A percentile compares a stretch with the other conserved stretches of the same genome.
Conservation (phyloP, 2,329 filamentous ascomycete species). For the Colletotrichum camelliae region DNA sequence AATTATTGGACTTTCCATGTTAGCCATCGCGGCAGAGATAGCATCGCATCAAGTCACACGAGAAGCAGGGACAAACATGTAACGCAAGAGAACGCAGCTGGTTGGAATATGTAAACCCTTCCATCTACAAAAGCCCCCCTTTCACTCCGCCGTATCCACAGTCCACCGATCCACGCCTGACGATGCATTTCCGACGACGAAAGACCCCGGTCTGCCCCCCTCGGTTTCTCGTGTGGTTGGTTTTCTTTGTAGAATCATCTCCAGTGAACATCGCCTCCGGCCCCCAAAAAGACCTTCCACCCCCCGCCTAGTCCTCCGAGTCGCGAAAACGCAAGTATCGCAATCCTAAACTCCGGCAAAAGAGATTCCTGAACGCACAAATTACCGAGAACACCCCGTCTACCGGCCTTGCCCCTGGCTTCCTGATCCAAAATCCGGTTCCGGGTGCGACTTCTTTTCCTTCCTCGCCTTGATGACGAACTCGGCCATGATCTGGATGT, state of each 20-base stretch:
- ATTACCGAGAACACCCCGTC: background rate
- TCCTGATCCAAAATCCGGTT: conserved; percentile 63
- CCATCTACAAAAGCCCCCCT: conserved; percentile 21
- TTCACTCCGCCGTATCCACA: conserved; percentile 10
- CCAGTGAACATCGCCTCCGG: conserved; percentile 11
- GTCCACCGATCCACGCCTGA: background rate
- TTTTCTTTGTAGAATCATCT: background rate
- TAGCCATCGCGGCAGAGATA: background rate
- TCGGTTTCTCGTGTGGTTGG: background rate
- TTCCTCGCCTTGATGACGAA: conserved; percentile 89
- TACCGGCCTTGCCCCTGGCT: conserved; percentile 25
- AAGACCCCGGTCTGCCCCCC: background rate
- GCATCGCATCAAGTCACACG: background rate
- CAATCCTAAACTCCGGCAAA: conserved; percentile 25
- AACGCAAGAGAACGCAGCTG: conserved; percentile 13
- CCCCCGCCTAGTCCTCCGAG: conserved; percentile 15
- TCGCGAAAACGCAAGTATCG: conserved; percentile 19
- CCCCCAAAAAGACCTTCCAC: conserved; percentile 1
- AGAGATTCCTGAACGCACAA: conserved; percentile 17
- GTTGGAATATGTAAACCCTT: conserved; percentile 16
- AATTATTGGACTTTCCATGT: rapidly evolving
- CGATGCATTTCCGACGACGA: conserved; percentile 17
- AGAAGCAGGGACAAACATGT: background rate
- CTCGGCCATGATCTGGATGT: conserved; percentile 87
- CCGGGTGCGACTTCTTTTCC: conserved; percentile 71